Evolutionary conservation across 106 monocot genomes (phyloP), one percentile per base, ranked within the genome.

Genomic region (Acorus gramineus): DNA sequence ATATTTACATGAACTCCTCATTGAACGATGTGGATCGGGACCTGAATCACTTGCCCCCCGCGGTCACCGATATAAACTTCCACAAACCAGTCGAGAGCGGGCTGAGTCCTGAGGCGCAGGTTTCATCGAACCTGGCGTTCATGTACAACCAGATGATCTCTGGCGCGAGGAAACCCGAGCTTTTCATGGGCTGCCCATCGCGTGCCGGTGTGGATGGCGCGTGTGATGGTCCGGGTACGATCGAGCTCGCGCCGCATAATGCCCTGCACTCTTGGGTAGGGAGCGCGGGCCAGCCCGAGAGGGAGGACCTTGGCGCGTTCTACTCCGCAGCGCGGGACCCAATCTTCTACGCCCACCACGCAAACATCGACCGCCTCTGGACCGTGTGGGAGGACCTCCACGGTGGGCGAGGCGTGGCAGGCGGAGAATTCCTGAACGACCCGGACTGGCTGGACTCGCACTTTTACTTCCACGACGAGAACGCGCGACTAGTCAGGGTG

Each of bases 71-170:
- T 57, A 2, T 62, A 5, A 52, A 64, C 51, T 64, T 49, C 56
- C 4, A 14, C 10, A 43, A 3, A 28, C 28, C 28, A n/a, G n/a
- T 4, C 3, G 61, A 71, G 46, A 62, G 11, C 9, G 71, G 62
- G 8, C 62, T 46, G 12, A 5, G 4, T 2, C 62, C 53, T 2
- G 46, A 56, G 11, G 62, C 60, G 4, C 68, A 75, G 55, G 47
- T 75, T 44, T 52, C 59, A 4, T 11, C 7, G 3, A 75, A 75
- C 68, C 55, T 75, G 45, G 60, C 52, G 2, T 55, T 68, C 68
- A 75, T 75, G 75, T 75, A 75, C 61, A 28, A 61, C 12, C 79
- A 74, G 70, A 74, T 79, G 69, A 57, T 72, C 11, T 60, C 79
- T 4, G 62, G 50, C 7, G 78, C 73, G 9, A 58, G 42, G 9